phyloP scores from a whole-genome alignment of 1,284 basidiomycete genomes.

The Leccinum pachyderme region DNA sequence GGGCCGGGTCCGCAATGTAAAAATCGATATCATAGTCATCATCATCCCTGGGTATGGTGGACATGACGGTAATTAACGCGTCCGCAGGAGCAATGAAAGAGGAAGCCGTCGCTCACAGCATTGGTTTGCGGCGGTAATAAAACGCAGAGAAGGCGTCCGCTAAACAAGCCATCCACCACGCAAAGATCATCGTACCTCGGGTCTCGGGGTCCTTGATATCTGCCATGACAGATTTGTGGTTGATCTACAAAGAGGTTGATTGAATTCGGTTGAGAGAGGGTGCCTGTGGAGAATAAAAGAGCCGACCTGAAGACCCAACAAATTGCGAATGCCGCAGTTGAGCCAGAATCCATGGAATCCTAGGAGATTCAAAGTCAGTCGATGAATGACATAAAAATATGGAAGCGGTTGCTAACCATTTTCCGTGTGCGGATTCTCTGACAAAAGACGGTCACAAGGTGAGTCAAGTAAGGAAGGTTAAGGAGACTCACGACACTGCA shows the following conservation, averaged over 20 bases:
- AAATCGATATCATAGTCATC: constrained; percentile 76
- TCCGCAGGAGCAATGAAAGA: constrained; percentile 42
- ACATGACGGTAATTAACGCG: constrained; percentile 32
- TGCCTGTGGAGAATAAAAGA: constrained; percentile 8
- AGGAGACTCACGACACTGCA: constrained; percentile 72
- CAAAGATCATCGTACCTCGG: constrained; percentile 78
- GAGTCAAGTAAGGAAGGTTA: constrained; percentile 7
- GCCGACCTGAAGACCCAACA: constrained; percentile 71
- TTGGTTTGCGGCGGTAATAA: constrained; percentile 61
- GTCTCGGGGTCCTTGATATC: constrained; percentile 68
- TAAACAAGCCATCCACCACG: constrained; percentile 74
- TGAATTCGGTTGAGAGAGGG: constrained; percentile 4
- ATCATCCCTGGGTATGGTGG: constrained; percentile 43
- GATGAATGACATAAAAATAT: constrained; percentile 10
- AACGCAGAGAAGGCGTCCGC: constrained; percentile 58
- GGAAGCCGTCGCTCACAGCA: constrained; percentile 55
- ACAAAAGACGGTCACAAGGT: constrained; percentile 15
- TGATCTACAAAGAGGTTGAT: constrained; percentile 51
- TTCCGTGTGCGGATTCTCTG: constrained; percentile 68
- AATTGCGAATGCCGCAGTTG: constrained; percentile 68
- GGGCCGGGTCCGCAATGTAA: constrained; percentile 66
- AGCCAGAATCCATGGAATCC: constrained; percentile 83
- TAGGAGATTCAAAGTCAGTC: constrained; percentile 31
- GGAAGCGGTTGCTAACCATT: constrained; percentile 43
- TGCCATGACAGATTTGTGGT: constrained; percentile 72